These are phyloP conservation scores for Psilocybe subaeruginosa DNA, from an alignment of 768 basidiomycete genomes.

Conservation along the genomic window DNA sequence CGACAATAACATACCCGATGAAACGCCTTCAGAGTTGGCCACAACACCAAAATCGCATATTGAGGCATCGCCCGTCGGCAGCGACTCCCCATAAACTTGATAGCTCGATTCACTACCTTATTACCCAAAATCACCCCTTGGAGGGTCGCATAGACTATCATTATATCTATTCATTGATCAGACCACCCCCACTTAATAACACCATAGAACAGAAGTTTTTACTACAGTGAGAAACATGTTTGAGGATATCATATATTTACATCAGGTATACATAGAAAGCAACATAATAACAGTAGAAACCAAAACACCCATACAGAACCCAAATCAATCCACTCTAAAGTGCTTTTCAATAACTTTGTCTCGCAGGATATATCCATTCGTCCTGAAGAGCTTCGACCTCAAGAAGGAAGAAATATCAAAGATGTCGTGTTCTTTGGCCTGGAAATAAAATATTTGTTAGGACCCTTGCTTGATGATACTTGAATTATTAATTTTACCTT, in stretches of 20 bases:
- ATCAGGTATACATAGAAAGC: slow-evolving; percentile 23
- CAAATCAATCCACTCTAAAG: slow-evolving; percentile 50
- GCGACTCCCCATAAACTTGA: neutral
- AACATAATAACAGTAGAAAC: slow-evolving; percentile 23
- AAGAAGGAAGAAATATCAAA: slow-evolving; percentile 89
- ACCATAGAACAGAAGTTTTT: neutral
- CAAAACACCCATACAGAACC: slow-evolving; percentile 12
- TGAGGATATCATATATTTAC: slow-evolving; percentile 11
- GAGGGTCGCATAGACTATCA: neutral
- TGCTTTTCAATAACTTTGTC: slow-evolving; percentile 74
- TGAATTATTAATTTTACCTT: slow-evolving; percentile 54
- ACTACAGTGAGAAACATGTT: neutral
- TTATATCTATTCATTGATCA: slow-evolving; percentile 4
- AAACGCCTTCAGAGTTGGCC: neutral
- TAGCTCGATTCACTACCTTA: neutral
- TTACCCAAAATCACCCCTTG: neutral
- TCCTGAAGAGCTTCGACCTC: slow-evolving; percentile 76
- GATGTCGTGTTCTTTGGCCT: slow-evolving; percentile 98
- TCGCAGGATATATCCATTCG: slow-evolving; percentile 86
- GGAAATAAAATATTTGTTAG: neutral
- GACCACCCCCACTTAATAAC: slow-evolving; percentile 14
- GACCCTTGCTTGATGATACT: neutral
- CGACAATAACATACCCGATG: slow-evolving; percentile 10
- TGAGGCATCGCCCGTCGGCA: neutral
- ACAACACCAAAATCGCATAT: neutral